Percentiles rank a stretch among this genome's conserved stretches.
Evolutionary conservation across 1,139 yeast genomes (phyloP).

Genomic region (Insectozyma bohioensis): DNA sequence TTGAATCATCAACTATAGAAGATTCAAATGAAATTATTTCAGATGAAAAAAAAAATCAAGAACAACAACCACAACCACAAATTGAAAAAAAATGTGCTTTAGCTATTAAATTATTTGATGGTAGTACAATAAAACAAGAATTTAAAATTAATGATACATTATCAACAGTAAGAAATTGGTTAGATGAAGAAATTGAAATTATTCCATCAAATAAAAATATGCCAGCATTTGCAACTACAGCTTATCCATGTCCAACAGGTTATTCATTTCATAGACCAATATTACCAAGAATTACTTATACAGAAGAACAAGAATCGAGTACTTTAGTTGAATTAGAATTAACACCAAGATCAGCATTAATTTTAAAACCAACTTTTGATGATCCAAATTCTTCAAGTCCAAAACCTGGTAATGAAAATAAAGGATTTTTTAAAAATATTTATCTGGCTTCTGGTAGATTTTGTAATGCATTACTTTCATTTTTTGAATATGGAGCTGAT

Average conservation of each 20-base stretch:
- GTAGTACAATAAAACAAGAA: constrained; percentile 44
- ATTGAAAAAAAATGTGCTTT: constrained; percentile 33
- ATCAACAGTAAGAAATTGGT: constrained; percentile 60
- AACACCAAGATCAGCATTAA: constrained; percentile 65
- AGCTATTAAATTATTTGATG: constrained; percentile 56
- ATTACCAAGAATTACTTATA: constrained; percentile 36
- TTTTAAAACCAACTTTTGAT: constrained; percentile 54
- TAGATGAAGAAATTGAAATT: constrained; percentile 46
- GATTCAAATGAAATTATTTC: not conserved
- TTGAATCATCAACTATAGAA: constrained; percentile 4
- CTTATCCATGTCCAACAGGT: constrained; percentile 31
- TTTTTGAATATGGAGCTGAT: constrained; percentile 44
- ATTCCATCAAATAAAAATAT: constrained; percentile 24
- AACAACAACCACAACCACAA: constrained; percentile 1
- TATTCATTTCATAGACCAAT: constrained; percentile 41
- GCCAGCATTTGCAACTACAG: constrained; percentile 41
- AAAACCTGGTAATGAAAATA: constrained; percentile 10
- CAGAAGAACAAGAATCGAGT: constrained; percentile 53
- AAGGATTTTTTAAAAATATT: constrained; percentile 18
- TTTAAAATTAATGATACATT: constrained; percentile 46
- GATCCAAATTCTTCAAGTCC: constrained; percentile 22
- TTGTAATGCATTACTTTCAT: constrained; percentile 37
- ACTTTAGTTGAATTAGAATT: constrained; percentile 50
- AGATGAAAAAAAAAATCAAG: not conserved
- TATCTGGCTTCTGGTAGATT: constrained; percentile 17